Evolutionary conservation across 352 stramenopile species (phyloP), one percentile per base, ranked within the genome.

Genomic region (Phytophthora colocasiae): DNA sequence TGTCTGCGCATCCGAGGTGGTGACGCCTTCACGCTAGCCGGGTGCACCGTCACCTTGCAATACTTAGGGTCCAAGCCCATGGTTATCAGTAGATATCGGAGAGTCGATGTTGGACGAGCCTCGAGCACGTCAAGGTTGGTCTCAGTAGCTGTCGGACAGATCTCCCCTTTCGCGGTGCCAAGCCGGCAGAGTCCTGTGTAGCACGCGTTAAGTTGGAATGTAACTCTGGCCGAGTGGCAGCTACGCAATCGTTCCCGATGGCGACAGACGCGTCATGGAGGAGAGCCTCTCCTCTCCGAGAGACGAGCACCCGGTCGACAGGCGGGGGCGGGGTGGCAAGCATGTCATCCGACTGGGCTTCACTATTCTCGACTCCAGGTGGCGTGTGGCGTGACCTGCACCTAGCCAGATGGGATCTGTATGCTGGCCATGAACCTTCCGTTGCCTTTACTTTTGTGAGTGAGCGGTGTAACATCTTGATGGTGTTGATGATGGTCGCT

Each of bases 41-140:
- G 66, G 59, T 77, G 71, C 56, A 88, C 77, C 27, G 79, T 88
- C 51, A 88, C 69, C 53, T 88, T 88, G 75, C 79, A 85, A 65
- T 81, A 83, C 59, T 79, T 85, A 27, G 69, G 44, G 58, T 82
- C 68, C 29, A 71, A 44, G 44, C 64, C 66, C 76, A 85, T 85
- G 26, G 38, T 61, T 4, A 45, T 27, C 54, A 36, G 32, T n/a
- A 39, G 40, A 55, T 68, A 56, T 53, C 36, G 48, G 11, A 46
- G 48, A 46, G 48, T 10, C 40, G 47, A 45, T 55, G 44, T 40
- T 57, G 24, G 65, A 48, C 41, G 29, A 41, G 27, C 27, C 26
- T 38, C 45, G 45, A 38, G 45, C 19, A n/a, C 22, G 29, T 54
- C 47, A 29, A 54, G 47, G 47, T 54, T 31, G 9, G 29, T 43